Base-by-base conservation (phyloP, 2,329 filamentous ascomycete genomes). In the Fusarium tanahbumbuense region DNA sequence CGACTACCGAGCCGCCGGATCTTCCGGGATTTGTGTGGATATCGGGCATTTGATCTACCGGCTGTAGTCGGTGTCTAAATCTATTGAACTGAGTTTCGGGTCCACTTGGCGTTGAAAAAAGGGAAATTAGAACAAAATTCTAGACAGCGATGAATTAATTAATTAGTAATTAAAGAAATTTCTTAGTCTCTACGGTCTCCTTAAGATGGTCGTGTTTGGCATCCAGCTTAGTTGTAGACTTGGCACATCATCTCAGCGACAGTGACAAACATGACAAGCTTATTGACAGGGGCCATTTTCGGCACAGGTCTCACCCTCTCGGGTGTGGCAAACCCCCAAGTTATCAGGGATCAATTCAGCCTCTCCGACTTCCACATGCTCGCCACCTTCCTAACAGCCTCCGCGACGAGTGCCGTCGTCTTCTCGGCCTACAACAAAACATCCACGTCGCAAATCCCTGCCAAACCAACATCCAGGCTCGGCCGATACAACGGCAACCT, bases 281-380 rank as follows among this genome's bases (percentile, higher is more conserved):
- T 64, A 28, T 11, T 64, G 6, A 44, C 59, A 9, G 60, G 60
- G 27, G 60, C 59, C 20, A 18, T 64, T 8, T 64, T 64, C 7
- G 60, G 60, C 20, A 48, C 49, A 9, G 60, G 60, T 30, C 60
- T 64, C n/a, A 64, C 59, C 6, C 42, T 64, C 18, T 64, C 60
- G 6, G 60, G 60, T 16, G 60, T 64, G 4, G 60, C 60, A 22
- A 64, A 44, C 15, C 59, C 60, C 8, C 42, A 48, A 34, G 44
- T 64, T 30, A 64, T 64, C 40, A 64, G 47, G 44, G 62, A 64
- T 28, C 60, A 64, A 11, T 64, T 64, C 32, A 61, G 25, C 23
- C 59, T 64, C 34, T 64, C 60, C 42, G 50, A 58, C 25, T 64
- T 64, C 15, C 61, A 64, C 25, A 64, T 64, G 60, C 25, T 64